phyloP scores from a whole-genome alignment of 1,284 basidiomycete species.

The Schizopora paradoxa region DNA sequence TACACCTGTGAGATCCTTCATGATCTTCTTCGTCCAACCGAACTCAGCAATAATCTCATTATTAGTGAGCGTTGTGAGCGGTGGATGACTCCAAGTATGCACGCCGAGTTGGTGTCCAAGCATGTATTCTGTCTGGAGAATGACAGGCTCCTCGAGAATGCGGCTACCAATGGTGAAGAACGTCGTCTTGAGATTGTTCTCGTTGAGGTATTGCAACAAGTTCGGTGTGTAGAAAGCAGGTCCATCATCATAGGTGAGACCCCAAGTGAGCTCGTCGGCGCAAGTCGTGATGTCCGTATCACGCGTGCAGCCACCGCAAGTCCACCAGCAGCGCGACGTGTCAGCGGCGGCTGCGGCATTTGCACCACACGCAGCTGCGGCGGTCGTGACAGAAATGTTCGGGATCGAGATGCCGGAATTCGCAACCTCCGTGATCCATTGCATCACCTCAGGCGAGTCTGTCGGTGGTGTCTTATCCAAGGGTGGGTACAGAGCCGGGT shows the following conservation, averaged over 20 bases:
- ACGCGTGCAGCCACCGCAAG: slow-evolving; percentile 72
- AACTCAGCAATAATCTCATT: slow-evolving; percentile 86
- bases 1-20: slow-evolving; percentile 72
- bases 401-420: slow-evolving; percentile 54
- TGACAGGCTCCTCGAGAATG: slow-evolving; percentile 52
- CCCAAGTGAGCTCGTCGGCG: slow-evolving; percentile 70
- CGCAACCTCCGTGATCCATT: slow-evolving; percentile 63
- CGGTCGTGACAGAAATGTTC: slow-evolving; percentile 39
- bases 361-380: slow-evolving; percentile 54
- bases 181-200: slow-evolving; percentile 69
- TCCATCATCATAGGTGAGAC: slow-evolving; percentile 70
- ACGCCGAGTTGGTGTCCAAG: slow-evolving; percentile 63
- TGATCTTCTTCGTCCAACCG: slow-evolving; percentile 82
- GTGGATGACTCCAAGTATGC: slow-evolving; percentile 65
- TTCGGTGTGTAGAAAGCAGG: slow-evolving; percentile 80
- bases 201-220: slow-evolving; percentile 63
- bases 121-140: slow-evolving; percentile 70
- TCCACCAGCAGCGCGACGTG: slow-evolving; percentile 76
- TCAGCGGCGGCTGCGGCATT: slow-evolving; percentile 56
- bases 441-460: slow-evolving; percentile 63
- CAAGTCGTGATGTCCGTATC: slow-evolving; percentile 67
- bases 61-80: slow-evolving; percentile 72
- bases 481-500: slow-evolving; percentile 57
- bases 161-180: slow-evolving; percentile 88
- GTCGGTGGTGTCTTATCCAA: slow-evolving; percentile 64